phyloP scores from a whole-genome alignment of 176 grass and related monocot genomes.

The Cenchrus americanus region DNA sequence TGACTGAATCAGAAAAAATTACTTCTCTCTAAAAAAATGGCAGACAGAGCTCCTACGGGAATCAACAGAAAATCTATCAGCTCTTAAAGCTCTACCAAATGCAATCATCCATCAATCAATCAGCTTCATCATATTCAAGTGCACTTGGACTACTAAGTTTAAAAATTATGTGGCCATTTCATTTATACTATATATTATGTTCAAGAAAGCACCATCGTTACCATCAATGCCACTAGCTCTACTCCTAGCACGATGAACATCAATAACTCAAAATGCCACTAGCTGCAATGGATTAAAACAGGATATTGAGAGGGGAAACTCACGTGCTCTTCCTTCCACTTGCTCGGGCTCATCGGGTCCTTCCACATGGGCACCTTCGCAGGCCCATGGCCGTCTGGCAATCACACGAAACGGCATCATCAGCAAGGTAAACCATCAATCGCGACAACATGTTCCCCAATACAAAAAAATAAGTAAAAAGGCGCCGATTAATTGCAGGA shows the following conservation, averaged over 20 bases:
- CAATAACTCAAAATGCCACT: not conserved
- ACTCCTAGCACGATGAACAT: not conserved
- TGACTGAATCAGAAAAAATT: no score
- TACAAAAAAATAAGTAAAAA: not conserved
- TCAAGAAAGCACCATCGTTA: no score
- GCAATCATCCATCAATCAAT: no score
- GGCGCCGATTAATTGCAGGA: not conserved
- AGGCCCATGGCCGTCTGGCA: conserved; percentile 51
- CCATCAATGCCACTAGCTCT: not conserved
- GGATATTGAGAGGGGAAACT: conserved; percentile 28
- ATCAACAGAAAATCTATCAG: no score
- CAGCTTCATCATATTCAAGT: no score
- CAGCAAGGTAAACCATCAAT: not conserved
- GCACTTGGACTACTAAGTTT: no score
- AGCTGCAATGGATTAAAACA: not conserved
- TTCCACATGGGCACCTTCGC: conserved; percentile 54
- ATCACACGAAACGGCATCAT: conserved; percentile 21
- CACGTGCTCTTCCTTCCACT: conserved; percentile 77
- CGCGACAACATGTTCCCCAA: not conserved
- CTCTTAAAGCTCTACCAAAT: no score
- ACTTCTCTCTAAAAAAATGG: no score
- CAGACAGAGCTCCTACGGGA: no score
- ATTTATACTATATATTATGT: no score
- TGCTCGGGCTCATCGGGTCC: conserved; percentile 56
- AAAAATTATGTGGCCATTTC: no score